Evolutionary conservation across 306 rosid genomes (phyloP).

Genomic region (Erythrophleum fordii): DNA sequence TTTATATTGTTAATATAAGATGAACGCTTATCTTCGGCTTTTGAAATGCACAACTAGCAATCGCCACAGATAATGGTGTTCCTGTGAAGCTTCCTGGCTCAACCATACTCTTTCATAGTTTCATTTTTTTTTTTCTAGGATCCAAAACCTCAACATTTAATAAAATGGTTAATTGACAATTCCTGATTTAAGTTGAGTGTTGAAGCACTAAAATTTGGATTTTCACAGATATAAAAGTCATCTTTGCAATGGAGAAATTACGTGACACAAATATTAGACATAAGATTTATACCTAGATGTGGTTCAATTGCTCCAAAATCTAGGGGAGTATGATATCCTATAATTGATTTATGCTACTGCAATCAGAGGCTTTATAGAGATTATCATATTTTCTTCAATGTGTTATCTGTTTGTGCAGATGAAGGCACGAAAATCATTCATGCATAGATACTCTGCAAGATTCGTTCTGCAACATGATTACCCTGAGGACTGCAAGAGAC

Average conservation of each 20-base stretch:
- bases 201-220: conserved; percentile 23
- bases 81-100: conserved; percentile 14
- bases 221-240: neutral
- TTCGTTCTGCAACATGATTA: conserved; percentile 54
- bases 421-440: conserved; percentile 42
- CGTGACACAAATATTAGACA: neutral
- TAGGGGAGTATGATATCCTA: conserved; percentile 11
- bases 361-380: conserved; percentile 6
- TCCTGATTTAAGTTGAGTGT: conserved; percentile 5
- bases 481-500: conserved; percentile 53
- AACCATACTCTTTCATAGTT: neutral
- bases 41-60: neutral
- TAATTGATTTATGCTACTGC: neutral
- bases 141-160: neutral
- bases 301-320: conserved; percentile 36
- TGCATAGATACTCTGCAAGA: conserved; percentile 55
- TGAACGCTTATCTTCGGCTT: conserved; percentile 1
- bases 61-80: neutral
- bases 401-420: conserved; percentile 41
- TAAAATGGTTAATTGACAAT: neutral
- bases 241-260: conserved; percentile 5
- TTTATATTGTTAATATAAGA: conserved; percentile 11
- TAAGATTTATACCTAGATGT: neutral
- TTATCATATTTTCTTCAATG: neutral
- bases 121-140: neutral